These are phyloP conservation scores for Aspergillus sp. DNA, from an alignment of 2,329 filamentous ascomycete genomes.

Conservation along the genomic window DNA sequence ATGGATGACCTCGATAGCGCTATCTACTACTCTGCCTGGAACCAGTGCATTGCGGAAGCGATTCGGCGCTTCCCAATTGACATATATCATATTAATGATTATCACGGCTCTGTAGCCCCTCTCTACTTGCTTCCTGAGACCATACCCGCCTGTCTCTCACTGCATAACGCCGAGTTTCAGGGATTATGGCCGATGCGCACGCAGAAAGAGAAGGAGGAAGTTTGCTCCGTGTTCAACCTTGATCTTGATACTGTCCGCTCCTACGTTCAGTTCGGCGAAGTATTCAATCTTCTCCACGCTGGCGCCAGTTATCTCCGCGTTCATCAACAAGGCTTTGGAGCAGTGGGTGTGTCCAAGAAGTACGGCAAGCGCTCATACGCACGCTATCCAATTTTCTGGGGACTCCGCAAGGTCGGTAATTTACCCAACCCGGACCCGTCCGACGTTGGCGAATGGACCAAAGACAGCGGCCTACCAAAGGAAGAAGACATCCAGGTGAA, in stretches of 20 bases:
- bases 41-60: constrained; percentile 65
- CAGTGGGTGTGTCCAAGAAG: constrained; percentile 67
- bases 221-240: constrained; percentile 65
- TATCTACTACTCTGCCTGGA: constrained; percentile 70
- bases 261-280: constrained; percentile 67
- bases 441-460: constrained; percentile 60
- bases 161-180: constrained; percentile 70
- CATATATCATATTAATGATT: constrained; percentile 66
- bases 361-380: constrained; percentile 68
- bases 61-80: constrained; percentile 63
- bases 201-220: constrained; percentile 60
- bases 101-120: constrained; percentile 63
- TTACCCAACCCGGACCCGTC: constrained; percentile 66
- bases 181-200: constrained; percentile 67
- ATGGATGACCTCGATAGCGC: constrained; percentile 70
- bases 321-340: constrained; percentile 67
- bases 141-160: constrained; percentile 61
- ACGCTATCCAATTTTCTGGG: constrained; percentile 69
- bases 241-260: constrained; percentile 55
- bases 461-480: constrained; percentile 49
- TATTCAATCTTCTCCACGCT: constrained; percentile 67
- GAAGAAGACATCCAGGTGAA: constrained; percentile 54
- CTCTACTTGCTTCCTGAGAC: constrained; percentile 64
- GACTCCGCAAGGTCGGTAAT: constrained; percentile 61
- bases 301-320: constrained; percentile 64